Base-by-base conservation (phyloP, 148 eudicot species). In the Polygonum maritimum region DNA sequence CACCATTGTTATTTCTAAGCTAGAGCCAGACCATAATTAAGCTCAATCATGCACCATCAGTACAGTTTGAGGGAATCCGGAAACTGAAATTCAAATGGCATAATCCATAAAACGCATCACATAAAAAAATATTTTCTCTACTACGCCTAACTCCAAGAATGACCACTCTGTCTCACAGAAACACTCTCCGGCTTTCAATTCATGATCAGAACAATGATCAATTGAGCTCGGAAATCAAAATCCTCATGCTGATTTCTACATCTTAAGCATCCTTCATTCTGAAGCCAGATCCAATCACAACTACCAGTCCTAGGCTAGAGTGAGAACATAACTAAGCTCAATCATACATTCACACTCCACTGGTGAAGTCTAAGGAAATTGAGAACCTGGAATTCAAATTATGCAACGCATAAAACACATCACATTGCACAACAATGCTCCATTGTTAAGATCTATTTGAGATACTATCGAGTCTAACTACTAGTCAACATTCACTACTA, bases 241-340 rank as follows among this genome's bases (percentile, higher is more conserved):
- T 40, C 44, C 44, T 40, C 44, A 40, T 7, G 5, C 7, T 5
- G 7, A 7, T 40, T 40, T 3, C 44, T 40, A 40, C 6, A 55
- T 26, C 31, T 26, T 26, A 26, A 26, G 31, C 31, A 26, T 26
- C 39, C 16, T 31, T 33, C 18, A 31, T 65, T 33, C 19, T 33
- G 41, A 65, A 65, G 41, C 19, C 41, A 36, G 40, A 65, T 35
- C n/a, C 9, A 65, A 65, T 65, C 71, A 65, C 71, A 65, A 65
- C 12, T 33, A 4, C 1, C 5, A 31, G 16, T 62, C 33, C 16
- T 26, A 33, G 33, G 2, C 69, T 26, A 26, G 63, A 57, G 63
- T 19, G 6, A 33, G 39, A 62, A 16, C 35, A 12, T 15, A 65
- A 6, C 36, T 65, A 65, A 35, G 41, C 71, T 67, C 71, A 67